Base-by-base conservation (phyloP, 169 alveolate species). In the Plasmodium relictum region DNA sequence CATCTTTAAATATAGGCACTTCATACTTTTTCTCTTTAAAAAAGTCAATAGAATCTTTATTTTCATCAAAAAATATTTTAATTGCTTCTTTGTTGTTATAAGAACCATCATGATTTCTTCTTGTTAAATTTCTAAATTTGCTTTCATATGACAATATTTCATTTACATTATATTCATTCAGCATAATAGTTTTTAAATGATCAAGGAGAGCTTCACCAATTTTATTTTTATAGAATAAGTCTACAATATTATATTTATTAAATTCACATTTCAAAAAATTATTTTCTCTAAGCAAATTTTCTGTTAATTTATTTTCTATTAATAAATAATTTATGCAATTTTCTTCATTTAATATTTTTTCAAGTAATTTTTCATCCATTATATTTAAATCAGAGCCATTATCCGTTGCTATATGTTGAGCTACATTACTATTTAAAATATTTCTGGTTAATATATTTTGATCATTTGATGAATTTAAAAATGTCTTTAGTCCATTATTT, bases 1-100 rank as follows among this genome's bases (percentile, higher is more conserved):
- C 72, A 39, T 71, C 88, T 24, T 86, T 86, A 20, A 86, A 45
- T 2, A 86, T 6, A 0, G 70, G 56, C 1, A 37, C 5, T 45
- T 69, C 54, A 61, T 26, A 37, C n/a, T 86, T 59, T 59, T 63
- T 86, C n/a, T 86, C 92, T 45, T 70, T 71, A 42, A 86, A 86
- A 50, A 86, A 86, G 24, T 71, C 78, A 2, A 86, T 12, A 20
- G 88, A 73, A 48, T 86, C 73, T 59, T 86, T 71, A 41, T 86
- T 69, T 16, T 86, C 92, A 18, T 86, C 92, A 52, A 86, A 86
- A 37, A 86, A 86, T 8, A 61, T 22, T 45, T 86, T 70, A 3
- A 86, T 86, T 1, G 92, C 92, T 63, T 86, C 88, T 10, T 86
- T 86, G n/a, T 54, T 59, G 48, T 59, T 71, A 45, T 54, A 71